phyloP scores from a whole-genome alignment of 805 yeast genomes.

The Grigorovia humatica region DNA sequence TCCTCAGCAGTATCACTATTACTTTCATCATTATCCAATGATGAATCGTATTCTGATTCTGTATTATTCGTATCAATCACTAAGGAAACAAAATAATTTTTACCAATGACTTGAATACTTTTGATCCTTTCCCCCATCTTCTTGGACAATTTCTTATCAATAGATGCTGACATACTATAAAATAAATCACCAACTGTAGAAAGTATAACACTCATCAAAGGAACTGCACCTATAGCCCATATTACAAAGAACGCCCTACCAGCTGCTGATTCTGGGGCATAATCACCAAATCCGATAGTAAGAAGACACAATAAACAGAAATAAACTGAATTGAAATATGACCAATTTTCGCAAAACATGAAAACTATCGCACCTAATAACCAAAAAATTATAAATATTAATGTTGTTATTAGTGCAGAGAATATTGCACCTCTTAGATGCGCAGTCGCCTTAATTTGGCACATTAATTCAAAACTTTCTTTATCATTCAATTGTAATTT shows the following conservation, averaged over 20 bases:
- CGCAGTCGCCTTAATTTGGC: conserved; percentile 38
- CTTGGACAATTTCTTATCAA: conserved; percentile 13
- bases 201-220: conserved; percentile 74
- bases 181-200: conserved; percentile 55
- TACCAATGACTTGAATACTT: conserved; percentile 2
- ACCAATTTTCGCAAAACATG: conserved; percentile 54
- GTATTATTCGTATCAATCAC: background rate
- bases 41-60: background rate
- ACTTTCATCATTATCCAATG: background rate
- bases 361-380: conserved; percentile 64
- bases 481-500: conserved; percentile 28
- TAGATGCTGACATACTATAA: conserved; percentile 14
- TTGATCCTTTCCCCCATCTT: background rate
- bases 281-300: conserved; percentile 82
- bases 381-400: conserved; percentile 50
- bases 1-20: conserved; percentile 1
- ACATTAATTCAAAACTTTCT: conserved; percentile 48
- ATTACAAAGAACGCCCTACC: conserved; percentile 65
- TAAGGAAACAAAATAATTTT: conserved; percentile 3
- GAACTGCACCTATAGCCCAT: conserved; percentile 80
- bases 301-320: conserved; percentile 65
- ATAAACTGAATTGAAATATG: conserved; percentile 60
- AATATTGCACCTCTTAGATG: conserved; percentile 29
- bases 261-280: conserved; percentile 48
- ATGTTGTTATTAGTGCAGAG: conserved; percentile 33